Percentiles rank a stretch among this genome's conserved stretches.
phyloP scores from a whole-genome alignment of 345 rosid species.

The Ceriops decandra region DNA sequence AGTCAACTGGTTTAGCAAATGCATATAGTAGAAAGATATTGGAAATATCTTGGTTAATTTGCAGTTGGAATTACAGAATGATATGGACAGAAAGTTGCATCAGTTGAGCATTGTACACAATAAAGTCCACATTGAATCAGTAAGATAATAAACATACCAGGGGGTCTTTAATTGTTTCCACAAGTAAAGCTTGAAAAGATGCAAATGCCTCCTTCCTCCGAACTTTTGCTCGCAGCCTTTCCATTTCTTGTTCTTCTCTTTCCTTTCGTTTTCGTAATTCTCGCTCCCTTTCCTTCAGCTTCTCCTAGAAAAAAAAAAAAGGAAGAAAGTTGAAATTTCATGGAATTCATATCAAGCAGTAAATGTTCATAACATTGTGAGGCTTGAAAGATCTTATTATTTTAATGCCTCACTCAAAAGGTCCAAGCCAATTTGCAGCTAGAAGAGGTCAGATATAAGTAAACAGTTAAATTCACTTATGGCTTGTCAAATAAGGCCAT shows the following conservation, averaged over 20 bases:
- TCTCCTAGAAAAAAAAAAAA: slow-evolving; percentile 45
- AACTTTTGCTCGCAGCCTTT: slow-evolving; percentile 79
- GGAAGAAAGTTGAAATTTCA: slow-evolving; percentile 13
- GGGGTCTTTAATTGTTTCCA: slow-evolving; percentile 88
- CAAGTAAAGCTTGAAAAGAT: slow-evolving; percentile 91
- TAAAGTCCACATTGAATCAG: no score
- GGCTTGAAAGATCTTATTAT: neutral
- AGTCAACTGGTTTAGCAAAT: no score
- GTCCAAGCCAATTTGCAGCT: neutral
- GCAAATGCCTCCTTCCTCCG: slow-evolving; percentile 84
- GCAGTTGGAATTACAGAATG: no score
- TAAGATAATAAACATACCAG: slow-evolving; percentile 47
- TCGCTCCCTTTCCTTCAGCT: slow-evolving; percentile 82
- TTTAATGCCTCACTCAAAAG: neutral
- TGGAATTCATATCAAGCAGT: no score
- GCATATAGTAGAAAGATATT: no score
- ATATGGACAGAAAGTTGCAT: no score
- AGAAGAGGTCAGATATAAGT: neutral
- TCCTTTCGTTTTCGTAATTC: slow-evolving; percentile 88
- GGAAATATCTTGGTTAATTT: no score
- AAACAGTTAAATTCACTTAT: neutral
- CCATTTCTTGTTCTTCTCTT: slow-evolving; percentile 95
- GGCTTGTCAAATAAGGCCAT: neutral
- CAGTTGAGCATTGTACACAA: no score
- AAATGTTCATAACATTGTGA: neutral